Evolutionary conservation across 805 yeast species (phyloP).

Genomic region (Candida sakaeoensis): DNA sequence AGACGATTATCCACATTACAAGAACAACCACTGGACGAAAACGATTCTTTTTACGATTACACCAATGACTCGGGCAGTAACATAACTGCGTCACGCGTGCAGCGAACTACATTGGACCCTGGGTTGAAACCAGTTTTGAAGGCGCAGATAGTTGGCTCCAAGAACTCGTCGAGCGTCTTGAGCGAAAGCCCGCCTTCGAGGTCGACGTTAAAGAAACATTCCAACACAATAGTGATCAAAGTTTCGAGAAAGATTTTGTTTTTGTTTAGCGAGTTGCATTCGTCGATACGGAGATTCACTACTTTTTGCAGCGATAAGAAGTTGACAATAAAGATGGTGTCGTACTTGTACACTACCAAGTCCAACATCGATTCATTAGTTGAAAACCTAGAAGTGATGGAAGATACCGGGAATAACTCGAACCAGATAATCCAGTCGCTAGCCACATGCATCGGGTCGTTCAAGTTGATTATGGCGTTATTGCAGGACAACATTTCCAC

Average conservation of each 20-base stretch:
- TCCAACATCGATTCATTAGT: slow-evolving; percentile 55
- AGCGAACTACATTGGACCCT: slow-evolving; percentile 3
- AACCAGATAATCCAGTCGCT: slow-evolving; percentile 29
- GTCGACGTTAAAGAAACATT: slow-evolving; percentile 9
- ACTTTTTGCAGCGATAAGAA: slow-evolving; percentile 57
- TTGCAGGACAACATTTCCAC: slow-evolving; percentile 45
- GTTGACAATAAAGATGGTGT: slow-evolving; percentile 50
- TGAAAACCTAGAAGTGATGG: slow-evolving; percentile 50
- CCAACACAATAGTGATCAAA: slow-evolving; percentile 27
- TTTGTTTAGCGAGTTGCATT: slow-evolving; percentile 62
- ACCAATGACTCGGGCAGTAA: slow-evolving; percentile 9
- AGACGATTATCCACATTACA: slow-evolving; percentile 62
- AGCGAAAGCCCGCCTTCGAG: slow-evolving; percentile 11
- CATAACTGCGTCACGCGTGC: neutral
- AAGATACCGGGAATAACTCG: slow-evolving; percentile 28
- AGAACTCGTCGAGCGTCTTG: neutral
- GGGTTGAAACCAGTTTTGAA: neutral
- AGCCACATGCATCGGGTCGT: slow-evolving; percentile 38
- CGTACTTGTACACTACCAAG: slow-evolving; percentile 49
- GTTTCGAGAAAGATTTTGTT: slow-evolving; percentile 60
- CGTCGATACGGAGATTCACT: slow-evolving; percentile 52
- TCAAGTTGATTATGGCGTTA: slow-evolving; percentile 48
- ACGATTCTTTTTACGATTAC: slow-evolving; percentile 4
- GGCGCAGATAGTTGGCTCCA: neutral
- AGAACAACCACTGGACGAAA: slow-evolving; percentile 41